A percentile compares a stretch with the other conserved stretches of the same genome.
These are phyloP conservation scores for Ganoderma boninense DNA, from an alignment of 1,284 basidiomycete species.

Conservation along the genomic window DNA sequence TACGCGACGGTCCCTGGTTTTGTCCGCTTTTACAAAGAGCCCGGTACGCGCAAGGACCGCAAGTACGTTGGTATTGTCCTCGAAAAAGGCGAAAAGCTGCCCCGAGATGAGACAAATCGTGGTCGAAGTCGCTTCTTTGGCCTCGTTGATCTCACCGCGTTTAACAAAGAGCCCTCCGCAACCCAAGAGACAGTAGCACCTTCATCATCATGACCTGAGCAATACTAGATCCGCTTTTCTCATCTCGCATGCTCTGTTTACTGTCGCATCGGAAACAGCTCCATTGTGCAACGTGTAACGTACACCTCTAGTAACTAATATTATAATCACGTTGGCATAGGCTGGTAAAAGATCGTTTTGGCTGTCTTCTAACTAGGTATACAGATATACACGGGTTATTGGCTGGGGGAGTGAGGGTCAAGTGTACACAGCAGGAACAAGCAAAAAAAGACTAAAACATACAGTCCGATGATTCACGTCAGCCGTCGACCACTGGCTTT, in stretches of 20 bases:
- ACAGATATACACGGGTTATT: constrained; percentile 11
- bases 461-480: constrained; percentile 1
- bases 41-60: constrained; percentile 73
- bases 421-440: constrained; percentile 12
- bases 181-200: constrained; percentile 13
- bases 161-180: constrained; percentile 19
- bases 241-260: not conserved
- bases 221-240: not conserved
- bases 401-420: not conserved
- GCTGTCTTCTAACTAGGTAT: constrained; percentile 17
- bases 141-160: constrained; percentile 63
- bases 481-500: not conserved
- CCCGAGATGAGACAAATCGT: constrained; percentile 73
- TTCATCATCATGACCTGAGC: constrained; percentile 10
- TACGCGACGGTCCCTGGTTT: constrained; percentile 89
- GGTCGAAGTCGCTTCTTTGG: constrained; percentile 85
- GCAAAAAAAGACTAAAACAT: constrained; percentile 5
- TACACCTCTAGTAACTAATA: constrained; percentile 25
- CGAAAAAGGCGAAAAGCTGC: constrained; percentile 81
- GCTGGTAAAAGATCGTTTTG: constrained; percentile 5
- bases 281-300: constrained; percentile 21
- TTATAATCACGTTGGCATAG: constrained; percentile 18
- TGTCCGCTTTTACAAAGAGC: constrained; percentile 89
- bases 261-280: not conserved
- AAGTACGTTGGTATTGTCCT: constrained; percentile 87